A percentile compares a stretch with the other conserved stretches of the same genome.
Evolutionary conservation across 1,284 basidiomycete genomes (phyloP).

Genomic region (Puccinia polysora): DNA sequence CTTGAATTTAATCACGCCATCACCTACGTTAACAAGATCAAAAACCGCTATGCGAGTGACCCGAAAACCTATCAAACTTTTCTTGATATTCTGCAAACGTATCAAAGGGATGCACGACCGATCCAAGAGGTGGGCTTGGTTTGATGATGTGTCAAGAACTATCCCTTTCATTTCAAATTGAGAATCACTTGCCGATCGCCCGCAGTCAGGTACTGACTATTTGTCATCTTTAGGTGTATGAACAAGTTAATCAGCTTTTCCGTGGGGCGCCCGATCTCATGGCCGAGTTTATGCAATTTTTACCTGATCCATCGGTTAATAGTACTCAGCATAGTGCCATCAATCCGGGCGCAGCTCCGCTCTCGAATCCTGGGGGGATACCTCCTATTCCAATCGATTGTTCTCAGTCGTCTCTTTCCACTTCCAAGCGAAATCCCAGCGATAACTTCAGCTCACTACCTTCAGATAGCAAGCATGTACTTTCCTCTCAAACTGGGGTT

Average conservation of each 20-base stretch:
- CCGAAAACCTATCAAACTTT: constrained; percentile 97
- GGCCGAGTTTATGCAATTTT: constrained; percentile 91
- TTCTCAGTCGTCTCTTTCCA: constrained; percentile 1
- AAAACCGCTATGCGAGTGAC: constrained; percentile 84
- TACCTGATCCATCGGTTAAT: constrained; percentile 63
- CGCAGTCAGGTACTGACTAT: constrained; percentile 44
- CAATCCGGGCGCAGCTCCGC: background rate
- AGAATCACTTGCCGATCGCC: too few species aligned
- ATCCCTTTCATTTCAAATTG: too few species aligned
- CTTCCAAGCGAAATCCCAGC: constrained; percentile 16
- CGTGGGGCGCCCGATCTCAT: constrained; percentile 86
- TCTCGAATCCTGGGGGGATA: background rate
- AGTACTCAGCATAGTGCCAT: constrained; percentile 1
- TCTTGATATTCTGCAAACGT: constrained; percentile 93
- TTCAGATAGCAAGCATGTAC: constrained; percentile 5
- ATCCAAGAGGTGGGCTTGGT: constrained; percentile 69
- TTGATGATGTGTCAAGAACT: too few species aligned
- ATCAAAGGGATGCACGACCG: constrained; percentile 87
- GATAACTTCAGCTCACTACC: background rate
- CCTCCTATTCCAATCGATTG: background rate
- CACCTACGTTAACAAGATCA: constrained; percentile 98
- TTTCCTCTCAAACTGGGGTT: constrained; percentile 2
- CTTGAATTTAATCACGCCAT: constrained; percentile 96
- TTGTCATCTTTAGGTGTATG: constrained; percentile 70
- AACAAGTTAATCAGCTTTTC: constrained; percentile 87